These are phyloP conservation scores for Vitis riparia DNA, from an alignment of 164 flowering plant species.

Conservation along the genomic window DNA sequence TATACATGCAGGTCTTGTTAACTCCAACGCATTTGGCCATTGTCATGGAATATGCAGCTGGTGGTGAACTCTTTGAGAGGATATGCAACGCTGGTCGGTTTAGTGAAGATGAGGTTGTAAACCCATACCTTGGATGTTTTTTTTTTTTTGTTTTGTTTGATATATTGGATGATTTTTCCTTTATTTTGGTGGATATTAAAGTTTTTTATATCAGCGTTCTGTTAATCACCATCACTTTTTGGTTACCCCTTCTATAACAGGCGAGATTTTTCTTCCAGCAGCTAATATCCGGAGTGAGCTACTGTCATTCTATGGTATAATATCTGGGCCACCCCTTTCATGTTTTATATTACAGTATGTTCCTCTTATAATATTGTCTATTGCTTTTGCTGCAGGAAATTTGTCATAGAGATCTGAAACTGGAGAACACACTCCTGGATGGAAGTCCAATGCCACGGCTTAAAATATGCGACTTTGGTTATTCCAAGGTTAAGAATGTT, in stretches of 20 bases:
- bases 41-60: slow-evolving; percentile 85
- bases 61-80: slow-evolving; percentile 71
- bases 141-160: background rate
- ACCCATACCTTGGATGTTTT: background rate
- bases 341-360: background rate
- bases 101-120: slow-evolving; percentile 70
- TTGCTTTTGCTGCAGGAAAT: slow-evolving; percentile 44
- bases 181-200: background rate
- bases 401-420: slow-evolving; percentile 60
- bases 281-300: slow-evolving; percentile 73
- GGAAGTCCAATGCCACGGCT: slow-evolving; percentile 52
- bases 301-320: slow-evolving; percentile 65
- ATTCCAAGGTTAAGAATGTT: slow-evolving; percentile 44
- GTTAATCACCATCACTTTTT: background rate
- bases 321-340: background rate
- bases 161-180: background rate
- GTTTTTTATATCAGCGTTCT: background rate
- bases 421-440: slow-evolving; percentile 61
- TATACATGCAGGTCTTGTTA: slow-evolving; percentile 44
- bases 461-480: slow-evolving; percentile 65
- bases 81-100: slow-evolving; percentile 75
- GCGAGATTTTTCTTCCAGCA: slow-evolving; percentile 81
- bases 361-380: background rate
- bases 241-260: slow-evolving; percentile 28
- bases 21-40: slow-evolving; percentile 70